Evolutionary conservation across 2,329 filamentous ascomycete genomes (phyloP), one percentile per base, ranked within the genome.

Genomic region (Diaporthe ampelina): DNA sequence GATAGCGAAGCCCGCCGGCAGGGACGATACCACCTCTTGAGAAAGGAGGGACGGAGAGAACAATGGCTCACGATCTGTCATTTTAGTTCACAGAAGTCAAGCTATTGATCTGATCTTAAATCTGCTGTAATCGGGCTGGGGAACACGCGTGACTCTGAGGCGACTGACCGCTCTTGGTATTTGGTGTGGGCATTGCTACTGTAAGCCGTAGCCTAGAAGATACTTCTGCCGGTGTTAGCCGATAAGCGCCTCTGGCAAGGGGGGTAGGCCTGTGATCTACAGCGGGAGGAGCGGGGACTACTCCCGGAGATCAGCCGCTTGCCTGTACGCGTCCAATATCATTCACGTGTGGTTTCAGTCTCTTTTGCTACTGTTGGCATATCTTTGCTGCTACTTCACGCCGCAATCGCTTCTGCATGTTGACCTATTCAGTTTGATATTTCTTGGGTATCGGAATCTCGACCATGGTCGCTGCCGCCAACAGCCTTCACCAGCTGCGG

Each of bases 1-100:
- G 80, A 95, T 89, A 2, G 85, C 89, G 86, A 95, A 96, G 78
- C 90, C 90, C 77, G 89, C 83, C 35, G 94, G 94, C 0, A 96
- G 88, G 37, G 87, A 85, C 45, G 88, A 82, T 71, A 86, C 82
- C 76, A 94, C 89, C 50, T 89, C 86, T 21, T 90, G 86, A 21
- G 92, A 92, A 81, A 96, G 92, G 75, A 95, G 89, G 50, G 87
- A 84, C 11, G 89, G 79, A 61, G 90, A 86, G 87, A 95, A 95
- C 80, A 95, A 90, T 2, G 52, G 45, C 29, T 68, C 69, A 17
- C 17, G 8, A 9, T 26, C 21, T 29, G 72, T 35, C 72, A 74
- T 75, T 48, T 8, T 56, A 17, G n/a, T 9, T n/a, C 52, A 15
- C 11, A 2, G 17, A 45, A 8, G 4, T 6, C 8, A 35, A 50